Conservation (phyloP, 1,284 basidiomycete genomes). For the Ganoderma boninense region DNA sequence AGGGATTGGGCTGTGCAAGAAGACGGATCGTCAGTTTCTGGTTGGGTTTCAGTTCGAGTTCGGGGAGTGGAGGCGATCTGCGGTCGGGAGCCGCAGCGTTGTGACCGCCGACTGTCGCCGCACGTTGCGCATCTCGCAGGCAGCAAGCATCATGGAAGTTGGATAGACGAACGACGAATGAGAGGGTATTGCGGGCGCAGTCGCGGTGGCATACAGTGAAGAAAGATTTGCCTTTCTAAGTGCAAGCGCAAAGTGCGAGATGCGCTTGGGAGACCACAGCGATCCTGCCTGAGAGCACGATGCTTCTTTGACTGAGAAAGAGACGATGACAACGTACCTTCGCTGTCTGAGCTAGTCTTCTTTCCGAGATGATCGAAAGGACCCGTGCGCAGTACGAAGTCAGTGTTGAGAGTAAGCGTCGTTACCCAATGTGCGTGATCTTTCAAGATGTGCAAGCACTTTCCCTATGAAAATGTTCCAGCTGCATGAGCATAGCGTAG, state of each 20-base stretch:
- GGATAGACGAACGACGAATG: neutral
- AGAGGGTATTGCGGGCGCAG: neutral
- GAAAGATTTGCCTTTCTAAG: neutral
- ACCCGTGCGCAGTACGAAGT: constrained; percentile 94
- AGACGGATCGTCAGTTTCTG: constrained; percentile 5
- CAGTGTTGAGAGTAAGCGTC: constrained; percentile 94
- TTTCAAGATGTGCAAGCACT: constrained; percentile 78
- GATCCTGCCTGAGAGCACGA: neutral
- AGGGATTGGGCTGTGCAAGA: constrained; percentile 68
- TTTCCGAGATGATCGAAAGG: constrained; percentile 92
- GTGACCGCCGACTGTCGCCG: constrained; percentile 2
- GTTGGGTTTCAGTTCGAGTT: neutral
- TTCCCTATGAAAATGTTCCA: constrained; percentile 55
- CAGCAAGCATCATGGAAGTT: neutral
- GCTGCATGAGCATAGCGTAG: constrained; percentile 2
- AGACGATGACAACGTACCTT: constrained; percentile 60
- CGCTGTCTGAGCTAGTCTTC: constrained; percentile 77
- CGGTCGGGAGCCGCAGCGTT: neutral
- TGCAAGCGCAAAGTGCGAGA: neutral
- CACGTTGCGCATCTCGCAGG: neutral
- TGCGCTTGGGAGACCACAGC: neutral
- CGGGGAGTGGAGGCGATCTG: neutral
- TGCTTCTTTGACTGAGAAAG: neutral
- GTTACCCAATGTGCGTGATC: constrained; percentile 99
- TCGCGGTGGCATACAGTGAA: neutral